These are phyloP conservation scores for Globisporangium nunn DNA, from an alignment of 352 stramenopile genomes.

Conservation along the genomic window DNA sequence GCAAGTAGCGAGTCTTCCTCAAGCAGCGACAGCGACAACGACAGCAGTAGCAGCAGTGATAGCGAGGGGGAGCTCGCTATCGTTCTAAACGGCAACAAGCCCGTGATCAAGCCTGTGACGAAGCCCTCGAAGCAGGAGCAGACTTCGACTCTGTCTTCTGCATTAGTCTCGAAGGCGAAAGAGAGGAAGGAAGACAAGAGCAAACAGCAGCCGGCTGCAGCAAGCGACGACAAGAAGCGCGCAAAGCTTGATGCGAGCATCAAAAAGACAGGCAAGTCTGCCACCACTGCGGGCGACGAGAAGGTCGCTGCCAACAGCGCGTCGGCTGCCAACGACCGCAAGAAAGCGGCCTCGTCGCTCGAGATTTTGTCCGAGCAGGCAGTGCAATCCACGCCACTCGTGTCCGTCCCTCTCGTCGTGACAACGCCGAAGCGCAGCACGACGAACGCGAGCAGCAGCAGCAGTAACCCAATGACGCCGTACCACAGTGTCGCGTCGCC, in stretches of 20 bases:
- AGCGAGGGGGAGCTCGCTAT: slow-evolving; percentile 10
- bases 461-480: slow-evolving; percentile 6
- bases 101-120: neutral
- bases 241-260: neutral
- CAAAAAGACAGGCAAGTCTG: slow-evolving; percentile 1
- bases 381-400: neutral
- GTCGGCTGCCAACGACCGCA: slow-evolving; percentile 3
- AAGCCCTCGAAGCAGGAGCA: neutral
- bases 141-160: neutral
- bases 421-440: slow-evolving; percentile 27
- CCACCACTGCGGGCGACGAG: neutral
- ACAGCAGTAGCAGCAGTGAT: slow-evolving; percentile 8
- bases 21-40: slow-evolving; percentile 15
- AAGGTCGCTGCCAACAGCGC: neutral
- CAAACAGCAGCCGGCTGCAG: neutral
- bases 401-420: slow-evolving; percentile 8
- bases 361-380: neutral
- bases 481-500: slow-evolving; percentile 37
- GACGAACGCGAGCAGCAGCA: slow-evolving; percentile 1
- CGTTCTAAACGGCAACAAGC: slow-evolving; percentile 1
- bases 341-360: slow-evolving; percentile 1
- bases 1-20: slow-evolving; percentile 20
- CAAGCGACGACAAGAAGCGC: slow-evolving; percentile 4
- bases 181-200: slow-evolving; percentile 3
- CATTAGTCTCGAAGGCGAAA: neutral